Evolutionary conservation across 345 rosid genomes (phyloP), one percentile per base, ranked within the genome.

Genomic region (Punica granatum): DNA sequence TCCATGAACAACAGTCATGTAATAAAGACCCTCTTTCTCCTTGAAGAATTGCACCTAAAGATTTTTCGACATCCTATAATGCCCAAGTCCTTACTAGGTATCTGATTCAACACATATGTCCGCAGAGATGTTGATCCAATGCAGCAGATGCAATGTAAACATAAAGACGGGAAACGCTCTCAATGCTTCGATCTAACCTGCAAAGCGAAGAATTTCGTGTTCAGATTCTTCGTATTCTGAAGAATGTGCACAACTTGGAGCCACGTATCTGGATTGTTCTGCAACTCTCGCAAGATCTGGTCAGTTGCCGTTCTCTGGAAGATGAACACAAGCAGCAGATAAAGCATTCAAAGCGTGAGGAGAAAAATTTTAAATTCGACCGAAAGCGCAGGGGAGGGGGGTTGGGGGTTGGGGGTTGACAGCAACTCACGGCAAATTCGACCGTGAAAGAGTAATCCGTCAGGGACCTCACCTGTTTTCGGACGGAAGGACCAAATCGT

Each of bases 191-290:
- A 70, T 67, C 78, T 65, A 32, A 91, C 99, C 98, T 91, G 98
- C 69, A 94, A 83, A 71, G 99, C 96, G 69, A 88, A 94, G 80
- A 94, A 94, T 81, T 94, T 94, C 73, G 99, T 92, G 73, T 92
- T 91, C 59, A 92, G 79, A 80, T 83, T 89, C 78, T 85, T 85
- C 3, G 99, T 85, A 43, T 74, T 84, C 73, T 87, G 98, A 41
- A 94, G 81, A 72, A 92, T 81, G 73, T 88, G 97, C 69, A 92
- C 99, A 65, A 94, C 99, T 73, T 94, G 99, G 28, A 89, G 98
- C 99, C 99, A 94, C 86, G 87, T 92, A 67, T 89, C 98, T 51
- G 93, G 93, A 78, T 94, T 94, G 63, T 82, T 87, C 76, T n/a
- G n/a, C n/a, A n/a, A n/a, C n/a, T n/a, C n/a, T n/a, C n/a, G n/a